These are phyloP conservation scores for Sporothrix brunneoviolacea DNA, from an alignment of 2,329 filamentous ascomycete genomes.

Conservation along the genomic window DNA sequence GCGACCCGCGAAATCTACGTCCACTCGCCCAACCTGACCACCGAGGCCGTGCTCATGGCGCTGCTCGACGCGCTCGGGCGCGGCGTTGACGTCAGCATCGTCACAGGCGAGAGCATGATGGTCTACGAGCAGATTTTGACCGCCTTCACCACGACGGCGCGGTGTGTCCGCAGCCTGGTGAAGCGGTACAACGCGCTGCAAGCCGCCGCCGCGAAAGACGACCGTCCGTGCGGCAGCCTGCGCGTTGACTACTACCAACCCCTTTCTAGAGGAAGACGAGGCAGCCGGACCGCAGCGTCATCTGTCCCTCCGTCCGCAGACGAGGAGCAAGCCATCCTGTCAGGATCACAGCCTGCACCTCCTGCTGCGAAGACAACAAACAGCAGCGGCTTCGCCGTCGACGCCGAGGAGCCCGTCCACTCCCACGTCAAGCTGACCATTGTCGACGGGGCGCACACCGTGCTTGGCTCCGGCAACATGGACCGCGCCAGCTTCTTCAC, in stretches of 20 bases:
- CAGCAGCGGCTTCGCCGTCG: constrained; percentile 17
- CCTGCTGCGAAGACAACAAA: too few species aligned
- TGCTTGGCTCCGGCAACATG: constrained; percentile 77
- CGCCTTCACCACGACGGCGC: constrained; percentile 64
- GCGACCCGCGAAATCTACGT: constrained; percentile 58
- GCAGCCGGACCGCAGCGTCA: too few species aligned
- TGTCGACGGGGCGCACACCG: constrained; percentile 59
- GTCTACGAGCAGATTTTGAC: constrained; percentile 74
- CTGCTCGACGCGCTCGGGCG: constrained; percentile 55
- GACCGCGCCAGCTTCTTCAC: constrained; percentile 83
- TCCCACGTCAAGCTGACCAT: constrained; percentile 73
- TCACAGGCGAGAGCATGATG: constrained; percentile 67
- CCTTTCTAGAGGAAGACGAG: too few species aligned
- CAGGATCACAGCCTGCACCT: too few species aligned
- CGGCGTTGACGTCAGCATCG: constrained; percentile 61
- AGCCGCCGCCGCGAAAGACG: too few species aligned
- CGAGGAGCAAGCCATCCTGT: too few species aligned
- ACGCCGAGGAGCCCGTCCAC: constrained; percentile 56
- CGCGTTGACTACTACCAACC: constrained; percentile 52
- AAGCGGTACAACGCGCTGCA: constrained; percentile 42
- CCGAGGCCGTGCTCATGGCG: constrained; percentile 53
- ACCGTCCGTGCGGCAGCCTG: constrained; percentile 38
- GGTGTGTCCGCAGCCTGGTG: constrained; percentile 55
- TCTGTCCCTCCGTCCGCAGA: too few species aligned
- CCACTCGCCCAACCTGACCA: constrained; percentile 73